Evolutionary conservation across 352 stramenopile species (phyloP), one percentile per base, ranked within the genome.

Genomic region (Globisporangium acanthophoron): DNA sequence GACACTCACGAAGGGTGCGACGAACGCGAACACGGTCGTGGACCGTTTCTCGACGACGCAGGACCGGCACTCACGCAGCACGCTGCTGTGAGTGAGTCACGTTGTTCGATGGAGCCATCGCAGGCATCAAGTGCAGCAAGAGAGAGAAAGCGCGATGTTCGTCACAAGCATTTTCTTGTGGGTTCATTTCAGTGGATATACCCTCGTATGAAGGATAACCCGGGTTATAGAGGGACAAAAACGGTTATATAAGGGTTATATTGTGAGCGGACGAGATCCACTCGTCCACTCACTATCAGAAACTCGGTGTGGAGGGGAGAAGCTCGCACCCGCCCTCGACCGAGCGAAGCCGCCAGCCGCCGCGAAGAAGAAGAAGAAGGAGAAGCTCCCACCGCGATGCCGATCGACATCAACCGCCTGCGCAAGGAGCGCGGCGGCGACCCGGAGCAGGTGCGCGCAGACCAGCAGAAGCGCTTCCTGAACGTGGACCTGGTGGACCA

Each of bases 371-470:
- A 24, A 24, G 21, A 24, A 24, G 21, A 27, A 27, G 6, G 0
- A 37, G 33, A 37, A 37, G 33, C 33, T 1, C 41, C 62, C 57
- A 3, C 9, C 21, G 44, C 8, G 62, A 99, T 99, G 97, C 96
- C 96, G 57, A 98, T 99, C 66, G 96, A 99, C 80, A 99, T 99
- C 68, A 98, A 98, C 74, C 88, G 95, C 54, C 79, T 99, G 54
- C 91, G 97, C 53, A 84, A 84, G 56, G 97, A 99, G 70, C 92
- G 94, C 55, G 96, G 96, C 54, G 97, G 96, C 58, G 84, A 99
- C 74, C 95, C 96, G n/a, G 95, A 97, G 52, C 76, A 87, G 44
- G 97, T 98, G 64, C 90, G 94, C 49, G 76, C 84, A 59, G 97
- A 97, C 66, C 96, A 98, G 78, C 59, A 83, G 56, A 96, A 98